Conservation (phyloP, 1,284 basidiomycete genomes). For the Heterobasidion occidentale region DNA sequence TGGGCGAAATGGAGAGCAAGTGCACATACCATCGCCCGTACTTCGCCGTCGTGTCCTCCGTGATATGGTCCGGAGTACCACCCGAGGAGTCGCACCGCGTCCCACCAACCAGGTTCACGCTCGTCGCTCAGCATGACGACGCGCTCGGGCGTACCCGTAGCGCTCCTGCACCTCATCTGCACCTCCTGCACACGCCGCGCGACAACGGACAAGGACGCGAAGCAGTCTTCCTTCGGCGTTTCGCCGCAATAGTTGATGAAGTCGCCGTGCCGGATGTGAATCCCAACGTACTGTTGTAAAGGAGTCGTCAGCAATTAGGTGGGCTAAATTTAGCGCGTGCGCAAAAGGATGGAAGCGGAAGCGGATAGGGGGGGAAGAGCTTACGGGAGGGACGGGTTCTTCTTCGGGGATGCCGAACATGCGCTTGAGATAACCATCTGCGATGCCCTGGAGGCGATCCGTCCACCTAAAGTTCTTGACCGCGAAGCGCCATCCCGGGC, state of each 20-base stretch:
- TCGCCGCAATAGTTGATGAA: conserved; percentile 45
- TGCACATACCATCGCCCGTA: conserved; percentile 50
- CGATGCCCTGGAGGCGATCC: conserved; percentile 26
- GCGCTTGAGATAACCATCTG: conserved; percentile 31
- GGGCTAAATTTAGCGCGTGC: too few relatives aligned
- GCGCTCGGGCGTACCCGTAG: conserved; percentile 38
- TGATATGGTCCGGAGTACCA: conserved; percentile 53
- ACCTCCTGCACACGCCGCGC: conserved; percentile 55
- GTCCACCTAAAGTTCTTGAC: conserved; percentile 39
- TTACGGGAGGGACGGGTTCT: conserved; percentile 33
- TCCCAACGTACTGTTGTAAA: conserved; percentile 42
- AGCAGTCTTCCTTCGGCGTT: conserved; percentile 43
- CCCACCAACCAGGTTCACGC: conserved; percentile 57
- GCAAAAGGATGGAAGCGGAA: not conserved
- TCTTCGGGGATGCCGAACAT: conserved; percentile 28
- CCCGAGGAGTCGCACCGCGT: conserved; percentile 44
- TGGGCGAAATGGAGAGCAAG: not conserved
- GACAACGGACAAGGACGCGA: conserved; percentile 50
- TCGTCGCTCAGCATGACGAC: conserved; percentile 74
- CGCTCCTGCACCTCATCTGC: conserved; percentile 42
- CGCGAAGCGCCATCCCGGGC: conserved; percentile 43
- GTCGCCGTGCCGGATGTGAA: conserved; percentile 59
- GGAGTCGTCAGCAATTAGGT: not conserved
- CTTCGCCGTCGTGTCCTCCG: conserved; percentile 34
- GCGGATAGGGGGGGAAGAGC: conserved; percentile 5